Evolutionary conservation across 148 eudicot genomes (phyloP), one percentile per base, ranked within the genome.

Genomic region (Agrostemma githago): DNA sequence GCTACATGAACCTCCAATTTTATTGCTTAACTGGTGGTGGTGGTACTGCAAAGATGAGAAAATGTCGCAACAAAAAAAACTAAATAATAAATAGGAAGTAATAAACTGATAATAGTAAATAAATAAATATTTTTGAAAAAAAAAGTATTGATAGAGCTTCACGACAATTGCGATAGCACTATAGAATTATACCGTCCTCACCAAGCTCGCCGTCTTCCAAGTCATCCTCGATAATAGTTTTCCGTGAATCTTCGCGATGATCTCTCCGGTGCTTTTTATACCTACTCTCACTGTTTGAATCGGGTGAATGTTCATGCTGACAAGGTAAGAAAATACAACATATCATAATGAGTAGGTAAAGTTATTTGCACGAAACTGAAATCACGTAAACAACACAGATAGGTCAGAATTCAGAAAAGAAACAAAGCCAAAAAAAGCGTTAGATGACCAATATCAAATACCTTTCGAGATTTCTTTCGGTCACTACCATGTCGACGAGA

Each of bases 191-290:
- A 20, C 98, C 93, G 72, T 94, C 98, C 80, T 94, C 97, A 20
- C 98, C 98, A 76, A 94, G 85, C 83, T 94, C 98, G 5, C 97
- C 98, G 74, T 95, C 99, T 90, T 95, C 99, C 69, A 95, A 97
- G 83, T 95, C 99, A 66, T 92, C 97, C 39, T 82, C 60, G 60
- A 85, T 79, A 48, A 84, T 86, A 82, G 71, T 87, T 85, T 83
- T 84, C 65, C 89, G 84, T n/a, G 96, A 87, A 72, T 80, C 77
- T 58, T 90, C 95, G 15, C 84, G 79, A 71, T 87, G 84, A 72
- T 93, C 96, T 80, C 76, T 90, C 84, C 83, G 88, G 83, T 92
- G 93, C 66, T 78, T 86, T 81, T 86, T 95, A 69, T 95, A 92
- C 82, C 85, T 86, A 82, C 89, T 89, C 77, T 95, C 99, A 69